phyloP scores from a whole-genome alignment of 805 yeast species.

The Dipodascus albidus region DNA sequence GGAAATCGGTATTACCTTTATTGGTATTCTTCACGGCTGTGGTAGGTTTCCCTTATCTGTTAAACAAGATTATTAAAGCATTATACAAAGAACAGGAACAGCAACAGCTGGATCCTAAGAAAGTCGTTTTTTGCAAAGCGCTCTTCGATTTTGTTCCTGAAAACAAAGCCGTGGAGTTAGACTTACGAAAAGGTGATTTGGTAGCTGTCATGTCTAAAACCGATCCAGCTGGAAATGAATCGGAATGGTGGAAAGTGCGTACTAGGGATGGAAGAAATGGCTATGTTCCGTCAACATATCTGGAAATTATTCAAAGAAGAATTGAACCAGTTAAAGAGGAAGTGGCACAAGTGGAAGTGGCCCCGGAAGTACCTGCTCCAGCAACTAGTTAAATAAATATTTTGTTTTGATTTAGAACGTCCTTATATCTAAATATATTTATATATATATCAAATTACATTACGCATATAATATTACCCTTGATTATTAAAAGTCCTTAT shows the following conservation, averaged over 20 bases:
- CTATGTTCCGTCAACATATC: conserved; percentile 83
- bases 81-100: conserved; percentile 30
- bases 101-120: conserved; percentile 39
- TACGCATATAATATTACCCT: background rate
- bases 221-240: conserved; percentile 62
- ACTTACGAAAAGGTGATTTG: conserved; percentile 68
- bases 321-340: conserved; percentile 7
- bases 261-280: conserved; percentile 82
- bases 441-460: background rate
- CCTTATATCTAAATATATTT: background rate
- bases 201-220: conserved; percentile 70
- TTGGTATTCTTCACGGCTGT: conserved; percentile 78
- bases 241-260: conserved; percentile 94
- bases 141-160: conserved; percentile 87
- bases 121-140: conserved; percentile 81
- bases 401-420: too few species aligned
- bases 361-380: too few species aligned
- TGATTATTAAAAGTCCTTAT: too few species aligned
- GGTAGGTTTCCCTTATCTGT: conserved; percentile 79
- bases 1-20: conserved; percentile 74
- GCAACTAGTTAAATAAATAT: too few species aligned
- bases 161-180: conserved; percentile 73
- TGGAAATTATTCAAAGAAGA: conserved; percentile 34
- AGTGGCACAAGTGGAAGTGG: background rate
- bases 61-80: conserved; percentile 59